phyloP scores from a whole-genome alignment of 192 early-diverging fungal genomes.

The Phycomyces nitens region DNA sequence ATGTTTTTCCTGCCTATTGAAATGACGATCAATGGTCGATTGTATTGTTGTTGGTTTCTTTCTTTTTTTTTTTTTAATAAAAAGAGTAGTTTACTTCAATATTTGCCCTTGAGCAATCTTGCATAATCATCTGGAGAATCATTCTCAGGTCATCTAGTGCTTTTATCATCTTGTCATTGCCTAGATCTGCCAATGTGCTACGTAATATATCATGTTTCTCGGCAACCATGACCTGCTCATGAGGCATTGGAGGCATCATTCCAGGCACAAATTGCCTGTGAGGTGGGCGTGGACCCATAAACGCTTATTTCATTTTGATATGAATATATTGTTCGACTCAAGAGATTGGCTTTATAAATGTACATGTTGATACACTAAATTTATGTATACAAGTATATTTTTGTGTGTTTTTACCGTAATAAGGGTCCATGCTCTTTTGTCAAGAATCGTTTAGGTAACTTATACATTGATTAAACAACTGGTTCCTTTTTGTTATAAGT shows the following conservation, averaged over 20 bases:
- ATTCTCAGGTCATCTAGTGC: slow-evolving; percentile 28
- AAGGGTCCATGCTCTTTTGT: too few relatives aligned
- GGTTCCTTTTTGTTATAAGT: too few relatives aligned
- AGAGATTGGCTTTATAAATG: too few relatives aligned
- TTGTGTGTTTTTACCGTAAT: too few relatives aligned
- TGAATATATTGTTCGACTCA: too few relatives aligned
- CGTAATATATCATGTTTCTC: background rate
- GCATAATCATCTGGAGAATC: slow-evolving; percentile 45
- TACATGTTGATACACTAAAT: too few relatives aligned
- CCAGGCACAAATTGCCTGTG: background rate
- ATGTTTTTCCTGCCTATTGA: slow-evolving; percentile 47
- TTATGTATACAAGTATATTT: too few relatives aligned
- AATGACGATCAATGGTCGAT: background rate
- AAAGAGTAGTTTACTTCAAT: slow-evolving; percentile 39
- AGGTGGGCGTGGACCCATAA: background rate
- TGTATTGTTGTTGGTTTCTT: background rate
- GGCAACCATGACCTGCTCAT: background rate
- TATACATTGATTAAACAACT: too few relatives aligned
- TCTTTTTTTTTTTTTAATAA: background rate
- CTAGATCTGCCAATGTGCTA: slow-evolving; percentile 1
- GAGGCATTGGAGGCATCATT: background rate
- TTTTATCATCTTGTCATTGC: slow-evolving; percentile 15
- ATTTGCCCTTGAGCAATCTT: slow-evolving; percentile 51
- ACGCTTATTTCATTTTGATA: background rate
- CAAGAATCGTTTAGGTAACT: too few relatives aligned